A percentile compares a stretch with the other conserved stretches of the same genome.
Conservation (phyloP, 2,329 filamentous ascomycete species). For the Helminthosporium solani region DNA sequence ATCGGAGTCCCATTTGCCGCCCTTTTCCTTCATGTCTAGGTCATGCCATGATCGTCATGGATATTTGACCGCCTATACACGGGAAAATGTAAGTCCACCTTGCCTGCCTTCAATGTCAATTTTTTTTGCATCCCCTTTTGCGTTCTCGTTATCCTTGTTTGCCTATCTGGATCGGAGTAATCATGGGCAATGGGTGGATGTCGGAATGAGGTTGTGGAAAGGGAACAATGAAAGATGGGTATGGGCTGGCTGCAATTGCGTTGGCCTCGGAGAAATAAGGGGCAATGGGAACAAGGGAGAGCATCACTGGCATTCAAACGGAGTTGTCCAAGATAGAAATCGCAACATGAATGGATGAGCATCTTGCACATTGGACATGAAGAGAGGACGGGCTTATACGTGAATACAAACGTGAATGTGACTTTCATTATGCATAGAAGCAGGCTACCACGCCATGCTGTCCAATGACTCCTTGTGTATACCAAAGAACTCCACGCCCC, state of each 20-base stretch:
- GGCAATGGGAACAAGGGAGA: not conserved
- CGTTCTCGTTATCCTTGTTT: not conserved
- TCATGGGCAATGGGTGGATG: not conserved
- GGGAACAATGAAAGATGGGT: not conserved
- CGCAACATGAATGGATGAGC: constrained; percentile 5
- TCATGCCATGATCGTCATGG: constrained; percentile 3
- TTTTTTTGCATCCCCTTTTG: not conserved
- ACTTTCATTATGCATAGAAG: not conserved
- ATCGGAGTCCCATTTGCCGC: not conserved
- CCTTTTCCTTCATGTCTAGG: not conserved
- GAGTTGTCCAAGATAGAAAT: constrained; percentile 2
- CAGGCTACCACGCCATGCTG: not conserved
- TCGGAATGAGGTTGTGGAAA: not conserved
- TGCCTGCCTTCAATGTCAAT: constrained; percentile 1
- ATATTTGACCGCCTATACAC: not conserved
- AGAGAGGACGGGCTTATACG: not conserved
- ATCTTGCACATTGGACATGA: not conserved
- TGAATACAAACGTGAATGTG: not conserved
- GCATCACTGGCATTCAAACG: constrained; percentile 6
- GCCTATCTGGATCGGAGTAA: not conserved
- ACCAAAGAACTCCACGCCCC: constrained; percentile 3
- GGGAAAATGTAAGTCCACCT: constrained; percentile 9
- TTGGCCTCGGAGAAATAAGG: not conserved
- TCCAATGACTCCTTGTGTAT: not conserved
- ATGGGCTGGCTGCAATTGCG: not conserved